Base-by-base conservation (phyloP, 441 rosid species). In the Biscutella auriculata region DNA sequence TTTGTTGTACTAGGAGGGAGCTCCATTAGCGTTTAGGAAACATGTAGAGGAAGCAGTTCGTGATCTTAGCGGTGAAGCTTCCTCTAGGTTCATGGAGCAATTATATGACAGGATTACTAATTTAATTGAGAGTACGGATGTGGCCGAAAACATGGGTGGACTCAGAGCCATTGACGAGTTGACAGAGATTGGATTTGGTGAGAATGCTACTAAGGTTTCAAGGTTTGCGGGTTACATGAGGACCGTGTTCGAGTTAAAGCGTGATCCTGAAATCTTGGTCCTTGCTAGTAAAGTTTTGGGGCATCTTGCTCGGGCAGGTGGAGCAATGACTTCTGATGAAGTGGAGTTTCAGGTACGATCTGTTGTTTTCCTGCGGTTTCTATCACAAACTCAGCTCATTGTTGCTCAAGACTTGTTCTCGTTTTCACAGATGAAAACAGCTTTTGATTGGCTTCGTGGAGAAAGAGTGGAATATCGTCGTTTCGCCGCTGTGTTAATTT, bases 291-390 rank as follows among this genome's bases (percentile, higher is more conserved):
- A 69, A 76, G 99, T 94, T 63, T 82, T 94, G 71, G 99, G 99
- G 25, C 99, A 94, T 66, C 83, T 94, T 64, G 97, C 97, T 8
- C 80, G 95, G 79, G 92, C 96, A 6, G 97, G 99, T 53, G 99
- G 99, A 48, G 95, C 94, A 32, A 91, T 90, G 99, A 86, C 95
- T 55, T 95, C 99, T 13, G 99, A 94, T 63, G 95, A 90, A 91
- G 93, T 90, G 61, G 96, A 90, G 65, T 76, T 84, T 81, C 97
- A 94, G 93, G 97, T 94, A 50, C 8, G 62, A 67, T 60, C 25
- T 36, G 21, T 45, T 50, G 16, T 61, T 40, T 62, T 42, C 6
- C n/a, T 54, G 59, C 14, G 28, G 40, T 66, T 50, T 11, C 45
- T 65, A 9, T n/a, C 37, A 28, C 13, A 53, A 40, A 9, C 35